Evolutionary conservation across 495 filamentous ascomycete genomes (phyloP), one percentile per base, ranked within the genome.

Genomic region (Neurospora cerealis): DNA sequence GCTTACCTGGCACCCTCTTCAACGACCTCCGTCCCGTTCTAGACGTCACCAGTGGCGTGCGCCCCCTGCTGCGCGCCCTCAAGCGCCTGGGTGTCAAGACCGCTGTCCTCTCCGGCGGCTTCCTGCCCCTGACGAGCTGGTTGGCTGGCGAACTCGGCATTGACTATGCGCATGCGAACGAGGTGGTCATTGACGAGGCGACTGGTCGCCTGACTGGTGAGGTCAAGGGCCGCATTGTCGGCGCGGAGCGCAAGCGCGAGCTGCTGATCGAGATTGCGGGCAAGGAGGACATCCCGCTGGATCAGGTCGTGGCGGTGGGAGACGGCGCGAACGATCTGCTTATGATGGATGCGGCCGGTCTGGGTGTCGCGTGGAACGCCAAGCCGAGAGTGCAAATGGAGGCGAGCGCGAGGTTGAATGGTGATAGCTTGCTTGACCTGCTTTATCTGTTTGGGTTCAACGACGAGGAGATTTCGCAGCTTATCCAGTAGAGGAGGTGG

Each of bases 281-380:
- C 17, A 87, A 92, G 71, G 90, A 96, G 77, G 85, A 85, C 34
- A 90, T 97, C 62, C 78, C 88, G 1, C 81, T 95, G 19, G 85
- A 90, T n/a, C 91, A 96, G 81, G 91, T 92, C 15, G 83, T 98
- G 37, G 92, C 93, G 11, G 91, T 98, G 1, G 96, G 96, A 15
- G 96, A 99, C 78, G 96, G 96, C 34, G 95, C 96, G 46, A 99
- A 99, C 78, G 96, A 99, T 78, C 84, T 99, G 44, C 86, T 92
- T 54, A 99, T 99, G 96, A 93, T 99, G 83, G 86, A 88, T 37
- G 89, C 89, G 69, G 95, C 96, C 21, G 96, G 95, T 6, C 82
- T 98, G 72, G 96, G 96, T 6, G 90, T 98, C 46, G 96, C 96
- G 17, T 97, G 94, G 88, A 93, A 94, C 81, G 96, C 96, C 34